These are phyloP conservation scores for Corynascus novoguineensis DNA, from an alignment of 495 filamentous ascomycete genomes.

Conservation along the genomic window DNA sequence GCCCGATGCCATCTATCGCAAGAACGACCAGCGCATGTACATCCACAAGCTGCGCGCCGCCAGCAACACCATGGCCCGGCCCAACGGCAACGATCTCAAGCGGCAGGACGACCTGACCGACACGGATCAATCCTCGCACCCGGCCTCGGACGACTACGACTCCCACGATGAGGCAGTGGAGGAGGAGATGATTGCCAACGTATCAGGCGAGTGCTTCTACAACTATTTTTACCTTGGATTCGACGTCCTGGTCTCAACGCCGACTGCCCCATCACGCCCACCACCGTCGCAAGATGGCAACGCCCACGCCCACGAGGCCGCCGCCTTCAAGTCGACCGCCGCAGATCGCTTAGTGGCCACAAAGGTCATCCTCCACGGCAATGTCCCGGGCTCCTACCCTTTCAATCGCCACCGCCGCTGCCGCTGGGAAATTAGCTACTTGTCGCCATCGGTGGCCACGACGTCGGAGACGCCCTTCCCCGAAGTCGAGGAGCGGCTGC, in stretches of 20 bases:
- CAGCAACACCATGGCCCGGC: slow-evolving; percentile 41
- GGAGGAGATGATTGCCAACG: slow-evolving; percentile 42
- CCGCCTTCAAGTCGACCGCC: slow-evolving; percentile 33
- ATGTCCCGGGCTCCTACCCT: slow-evolving; percentile 90
- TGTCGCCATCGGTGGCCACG: slow-evolving; percentile 28
- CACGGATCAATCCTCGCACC: slow-evolving; percentile 80
- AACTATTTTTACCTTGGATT: slow-evolving; percentile 96
- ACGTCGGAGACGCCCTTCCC: slow-evolving; percentile 72
- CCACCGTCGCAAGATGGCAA: slow-evolving; percentile 52
- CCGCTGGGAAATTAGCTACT: slow-evolving; percentile 73
- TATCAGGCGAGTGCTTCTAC: slow-evolving; percentile 77
- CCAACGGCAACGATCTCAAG: slow-evolving; percentile 45
- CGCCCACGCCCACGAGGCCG: slow-evolving; percentile 25
- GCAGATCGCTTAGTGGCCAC: slow-evolving; percentile 69
- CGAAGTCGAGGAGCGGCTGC: slow-evolving; percentile 59
- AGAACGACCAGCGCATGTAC: slow-evolving; percentile 85
- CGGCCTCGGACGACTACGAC: slow-evolving; percentile 60
- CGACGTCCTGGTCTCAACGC: slow-evolving; percentile 83
- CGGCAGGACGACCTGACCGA: slow-evolving; percentile 61
- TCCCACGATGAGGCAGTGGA: slow-evolving; percentile 57
- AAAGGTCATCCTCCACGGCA: slow-evolving; percentile 86
- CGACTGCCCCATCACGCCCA: slow-evolving; percentile 53
- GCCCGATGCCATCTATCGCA: slow-evolving; percentile 91
- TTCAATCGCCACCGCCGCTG: slow-evolving; percentile 92
- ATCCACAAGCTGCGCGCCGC: slow-evolving; percentile 63